Base-by-base conservation (phyloP, 1,284 basidiomycete genomes). In the Pholiota adiposa region DNA sequence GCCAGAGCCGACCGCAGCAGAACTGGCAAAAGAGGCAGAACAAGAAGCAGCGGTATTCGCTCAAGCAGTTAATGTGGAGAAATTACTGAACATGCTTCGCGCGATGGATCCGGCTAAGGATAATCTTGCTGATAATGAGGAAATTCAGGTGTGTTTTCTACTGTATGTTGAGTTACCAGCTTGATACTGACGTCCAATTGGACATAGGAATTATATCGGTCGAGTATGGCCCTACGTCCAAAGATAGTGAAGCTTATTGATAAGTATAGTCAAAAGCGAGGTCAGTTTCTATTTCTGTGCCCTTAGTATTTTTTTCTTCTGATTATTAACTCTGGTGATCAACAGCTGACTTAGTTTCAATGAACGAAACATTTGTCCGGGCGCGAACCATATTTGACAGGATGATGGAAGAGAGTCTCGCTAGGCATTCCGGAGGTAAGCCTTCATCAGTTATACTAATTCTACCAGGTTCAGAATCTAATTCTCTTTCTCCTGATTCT, bases 231-330 rank as follows among this genome's bases (percentile, higher is more conserved):
- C 1, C 77, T 98, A 51, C 85, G 97, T 59, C 94, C 95, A 2
- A 96, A 95, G 82, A 97, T 99, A 64, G 94, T 97, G 64, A 94
- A 94, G 69, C 78, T 99, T 56, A 98, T 99, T 67, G 95, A 98
- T 72, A 97, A 97, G 78, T 99, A 99, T 75, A 95, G 93, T 70
- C 95, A 97, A 77, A 96, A 97, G 77, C 83, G 93, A 81, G 86
- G 92, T 89, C 61, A 25, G 66, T 58, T 21, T 12, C 27, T n/a
- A 23, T 31, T 40, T 61, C 36, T 56, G 55, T 38, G 4, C 6
- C 12, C 14, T n/a, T 4, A 38, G 4, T 38, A 4, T 14, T 12
- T 38, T 11, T 56, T 56, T 6, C 25, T 43, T 27, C 4, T 23
- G 7, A 52, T 33, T 43, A 9, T 54, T 18, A 44, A 36, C 18